Conservation (phyloP, 768 basidiomycete species). For the Leccinum incarnatum region DNA sequence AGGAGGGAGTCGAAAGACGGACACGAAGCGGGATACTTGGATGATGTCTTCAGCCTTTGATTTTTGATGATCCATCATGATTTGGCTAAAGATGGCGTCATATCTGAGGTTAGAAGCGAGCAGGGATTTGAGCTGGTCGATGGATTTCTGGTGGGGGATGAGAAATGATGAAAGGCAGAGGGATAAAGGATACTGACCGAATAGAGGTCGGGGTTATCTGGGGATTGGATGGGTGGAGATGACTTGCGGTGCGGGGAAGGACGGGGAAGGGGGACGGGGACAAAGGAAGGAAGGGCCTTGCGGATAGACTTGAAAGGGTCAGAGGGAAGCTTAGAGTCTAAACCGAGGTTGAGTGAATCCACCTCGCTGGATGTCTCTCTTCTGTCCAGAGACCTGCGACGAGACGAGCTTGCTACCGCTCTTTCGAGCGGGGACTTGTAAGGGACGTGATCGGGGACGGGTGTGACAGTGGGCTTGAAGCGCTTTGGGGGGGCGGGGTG, state of each 20-base stretch:
- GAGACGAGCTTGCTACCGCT: conserved; percentile 3
- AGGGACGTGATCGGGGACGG: conserved; percentile 28
- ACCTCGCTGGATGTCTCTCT: conserved; percentile 19
- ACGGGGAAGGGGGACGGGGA: conserved; percentile 3
- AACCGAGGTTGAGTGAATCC: conserved; percentile 23
- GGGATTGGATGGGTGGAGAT: conserved; percentile 7
- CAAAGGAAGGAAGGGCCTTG: neutral
- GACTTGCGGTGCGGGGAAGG: neutral
- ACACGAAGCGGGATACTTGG: conserved; percentile 43
- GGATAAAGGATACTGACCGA: conserved; percentile 2
- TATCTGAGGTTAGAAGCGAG: conserved; percentile 20
- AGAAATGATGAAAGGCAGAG: neutral
- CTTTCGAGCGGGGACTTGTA: conserved; percentile 3
- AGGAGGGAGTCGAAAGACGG: neutral
- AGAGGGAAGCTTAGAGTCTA: neutral
- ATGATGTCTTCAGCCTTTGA: conserved; percentile 35
- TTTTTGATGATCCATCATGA: conserved; percentile 25
- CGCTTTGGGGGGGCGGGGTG: conserved; percentile 30
- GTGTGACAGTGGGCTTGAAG: conserved; percentile 21
- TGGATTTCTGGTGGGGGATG: conserved; percentile 20
- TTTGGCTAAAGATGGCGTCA: conserved; percentile 19
- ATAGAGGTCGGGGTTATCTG: conserved; percentile 19
- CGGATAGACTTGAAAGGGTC: conserved; percentile 24
- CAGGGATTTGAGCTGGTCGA: conserved; percentile 27
- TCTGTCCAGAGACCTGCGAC: conserved; percentile 16